These are phyloP conservation scores for Eimeria praecox DNA, from an alignment of 169 alveolate genomes.

Conservation along the genomic window DNA sequence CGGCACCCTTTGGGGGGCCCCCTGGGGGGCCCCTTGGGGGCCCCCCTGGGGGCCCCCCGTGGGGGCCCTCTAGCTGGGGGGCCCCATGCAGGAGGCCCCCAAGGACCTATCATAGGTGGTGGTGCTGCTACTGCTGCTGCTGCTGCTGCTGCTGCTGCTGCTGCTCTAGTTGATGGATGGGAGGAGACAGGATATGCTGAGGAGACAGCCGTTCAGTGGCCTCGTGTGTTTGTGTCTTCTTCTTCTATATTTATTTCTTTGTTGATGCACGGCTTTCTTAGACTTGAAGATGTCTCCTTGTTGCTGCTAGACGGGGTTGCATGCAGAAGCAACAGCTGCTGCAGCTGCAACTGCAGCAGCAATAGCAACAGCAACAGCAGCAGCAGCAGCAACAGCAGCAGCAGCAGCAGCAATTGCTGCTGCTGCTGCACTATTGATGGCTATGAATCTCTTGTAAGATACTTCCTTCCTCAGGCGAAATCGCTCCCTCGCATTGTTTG, in stretches of 20 bases:
- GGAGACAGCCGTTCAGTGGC: constrained; percentile 1
- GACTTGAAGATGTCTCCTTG: constrained; percentile 2
- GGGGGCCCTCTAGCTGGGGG: too few relatives aligned
- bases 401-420: constrained; percentile 1
- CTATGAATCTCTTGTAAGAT: background rate
- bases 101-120: background rate
- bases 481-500: constrained; percentile 20
- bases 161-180: background rate
- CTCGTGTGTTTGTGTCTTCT: constrained; percentile 34
- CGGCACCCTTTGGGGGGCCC: background rate
- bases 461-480: background rate
- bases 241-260: background rate
- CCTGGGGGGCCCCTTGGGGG: constrained; percentile 6
- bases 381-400: constrained; percentile 16
- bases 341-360: constrained; percentile 36
- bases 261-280: constrained; percentile 10
- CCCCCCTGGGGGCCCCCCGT: background rate
- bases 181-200: background rate
- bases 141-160: background rate
- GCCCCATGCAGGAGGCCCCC: background rate
- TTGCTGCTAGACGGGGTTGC: constrained; percentile 45
- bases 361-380: background rate
- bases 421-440: background rate
- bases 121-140: background rate
- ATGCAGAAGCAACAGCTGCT: constrained; percentile 44